A percentile compares a stretch with the other conserved stretches of the same genome.
These are phyloP conservation scores for Acephala macrosclerotiorum DNA, from an alignment of 2,329 filamentous ascomycete species.

Conservation along the genomic window DNA sequence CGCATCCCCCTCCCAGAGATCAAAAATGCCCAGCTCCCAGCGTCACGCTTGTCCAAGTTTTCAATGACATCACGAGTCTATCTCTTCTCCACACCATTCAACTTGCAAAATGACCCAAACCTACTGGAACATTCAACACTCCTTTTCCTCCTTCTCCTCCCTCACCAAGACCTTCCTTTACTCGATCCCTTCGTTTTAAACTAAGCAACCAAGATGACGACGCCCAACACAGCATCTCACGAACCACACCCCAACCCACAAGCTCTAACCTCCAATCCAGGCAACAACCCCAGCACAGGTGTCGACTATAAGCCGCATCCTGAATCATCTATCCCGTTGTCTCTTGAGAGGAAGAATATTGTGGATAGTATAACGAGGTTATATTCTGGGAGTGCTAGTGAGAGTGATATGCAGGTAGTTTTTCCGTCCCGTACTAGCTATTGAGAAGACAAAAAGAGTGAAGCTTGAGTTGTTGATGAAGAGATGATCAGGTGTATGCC, in stretches of 20 bases:
- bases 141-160: neutral
- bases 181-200: neutral
- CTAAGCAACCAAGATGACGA: neutral
- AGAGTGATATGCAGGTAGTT: slow-evolving; percentile 57
- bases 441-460: too few species aligned
- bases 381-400: slow-evolving; percentile 54
- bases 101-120: too few species aligned
- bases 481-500: too few species aligned
- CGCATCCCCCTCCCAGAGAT: too few species aligned
- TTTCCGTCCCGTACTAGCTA: too few species aligned
- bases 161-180: neutral
- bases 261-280: slow-evolving; percentile 13
- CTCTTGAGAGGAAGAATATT: slow-evolving; percentile 48
- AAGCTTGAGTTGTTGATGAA: too few species aligned
- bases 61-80: slow-evolving; percentile 8
- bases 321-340: slow-evolving; percentile 42
- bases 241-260: slow-evolving; percentile 25
- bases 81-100: neutral
- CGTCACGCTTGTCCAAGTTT: neutral
- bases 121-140: too few species aligned
- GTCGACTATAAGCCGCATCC: slow-evolving; percentile 53
- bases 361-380: slow-evolving; percentile 51
- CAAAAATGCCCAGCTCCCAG: too few species aligned
- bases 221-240: slow-evolving; percentile 3
- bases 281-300: slow-evolving; percentile 21